Evolutionary conservation across 371 early-diverging fungal species (phyloP), one percentile per base, ranked within the genome.

Genomic region (Smittium culicis): DNA sequence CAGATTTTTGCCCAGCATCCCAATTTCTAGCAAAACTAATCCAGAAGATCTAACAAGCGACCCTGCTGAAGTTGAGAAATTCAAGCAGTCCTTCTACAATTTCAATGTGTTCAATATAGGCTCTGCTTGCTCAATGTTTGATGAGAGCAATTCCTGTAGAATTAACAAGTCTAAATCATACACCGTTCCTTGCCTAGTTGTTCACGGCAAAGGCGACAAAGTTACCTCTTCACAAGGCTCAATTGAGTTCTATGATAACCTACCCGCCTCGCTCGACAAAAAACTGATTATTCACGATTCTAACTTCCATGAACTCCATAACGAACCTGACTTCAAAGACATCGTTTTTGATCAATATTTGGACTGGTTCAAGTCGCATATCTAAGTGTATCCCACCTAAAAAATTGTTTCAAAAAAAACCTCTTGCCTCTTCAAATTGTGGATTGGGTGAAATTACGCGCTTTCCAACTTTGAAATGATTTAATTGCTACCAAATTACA

Each of bases 271-370:
- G 1, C 67, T 73, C 28, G 77, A 74, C 45, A 79, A 79, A 70
- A 63, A 79, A 66, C 68, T 68, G 60, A 69, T 74, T 55, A n/a
- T 77, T 54, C 67, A 66, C 24, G 45, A 61, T 64, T 35, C 56
- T 33, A 33, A 66, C n/a, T 77, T 70, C 61, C 77, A 77, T 30
- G 77, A 77, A 70, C 64, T 77, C 32, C 75, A 77, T 54, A 74
- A 72, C 67, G 76, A 77, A 30, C 66, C 70, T 32, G 69, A 77
- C 54, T 56, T 74, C 29, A 72, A 62, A 30, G 67, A 68, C 27
- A 72, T 62, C 2, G 33, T 77, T 14, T 17, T 73, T 20, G 58
- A 65, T 8, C 25, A 62, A 31, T 76, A 73, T 69, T 61, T 34
- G 34, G 66, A 69, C 63, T 77, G 77, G 77, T 70, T 77, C 54